phyloP scores from a whole-genome alignment of 306 rosid genomes.

The Fagus crenata region DNA sequence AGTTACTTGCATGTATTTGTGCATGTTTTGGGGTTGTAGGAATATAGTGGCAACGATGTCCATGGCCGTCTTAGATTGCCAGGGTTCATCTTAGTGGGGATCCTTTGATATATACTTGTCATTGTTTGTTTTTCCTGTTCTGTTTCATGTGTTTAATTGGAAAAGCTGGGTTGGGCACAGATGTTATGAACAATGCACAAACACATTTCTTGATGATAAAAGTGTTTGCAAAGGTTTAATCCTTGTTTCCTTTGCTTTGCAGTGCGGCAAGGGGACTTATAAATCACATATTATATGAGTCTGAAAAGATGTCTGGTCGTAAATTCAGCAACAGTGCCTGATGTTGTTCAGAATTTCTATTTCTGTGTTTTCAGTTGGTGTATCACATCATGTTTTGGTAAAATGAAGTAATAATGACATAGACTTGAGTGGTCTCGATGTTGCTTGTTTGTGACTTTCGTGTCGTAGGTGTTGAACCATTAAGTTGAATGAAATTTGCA shows the following conservation, averaged over 20 bases:
- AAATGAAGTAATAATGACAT: slow-evolving; percentile 14
- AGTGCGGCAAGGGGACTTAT: slow-evolving; percentile 95
- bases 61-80: background rate
- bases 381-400: slow-evolving; percentile 23
- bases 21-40: slow-evolving; percentile 8
- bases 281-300: slow-evolving; percentile 76
- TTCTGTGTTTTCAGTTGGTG: slow-evolving; percentile 23
- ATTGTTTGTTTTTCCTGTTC: background rate
- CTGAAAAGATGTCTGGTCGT: slow-evolving; percentile 73
- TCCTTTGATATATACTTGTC: background rate
- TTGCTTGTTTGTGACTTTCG: slow-evolving; percentile 6
- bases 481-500: background rate
- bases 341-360: slow-evolving; percentile 27
- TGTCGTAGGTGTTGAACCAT: slow-evolving; percentile 9
- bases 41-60: background rate
- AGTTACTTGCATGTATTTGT: slow-evolving; percentile 21
- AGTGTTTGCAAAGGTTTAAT: background rate
- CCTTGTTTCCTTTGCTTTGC: slow-evolving; percentile 27
- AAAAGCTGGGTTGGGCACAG: background rate
- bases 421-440: slow-evolving; percentile 7
- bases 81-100: background rate
- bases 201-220: background rate
- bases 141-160: background rate
- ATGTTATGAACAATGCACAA: background rate
- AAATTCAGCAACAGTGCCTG: slow-evolving; percentile 61